Evolutionary conservation across 257 asterid species (phyloP).

Genomic region (Plantago major): DNA sequence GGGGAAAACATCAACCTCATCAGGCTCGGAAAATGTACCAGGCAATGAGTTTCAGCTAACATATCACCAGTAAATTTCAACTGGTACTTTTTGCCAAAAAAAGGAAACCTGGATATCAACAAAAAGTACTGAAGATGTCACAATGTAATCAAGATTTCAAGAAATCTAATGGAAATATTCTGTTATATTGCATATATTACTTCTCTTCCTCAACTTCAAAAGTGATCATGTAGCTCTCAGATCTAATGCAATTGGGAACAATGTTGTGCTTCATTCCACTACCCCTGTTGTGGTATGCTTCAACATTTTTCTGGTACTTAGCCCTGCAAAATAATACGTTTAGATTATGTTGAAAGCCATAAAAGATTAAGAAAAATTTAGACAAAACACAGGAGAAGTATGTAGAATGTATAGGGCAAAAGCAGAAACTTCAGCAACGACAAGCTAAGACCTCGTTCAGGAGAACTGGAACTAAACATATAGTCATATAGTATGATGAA

Average conservation of each 20-base stretch:
- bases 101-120: slow-evolving; percentile 71
- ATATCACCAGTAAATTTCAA: slow-evolving; percentile 74
- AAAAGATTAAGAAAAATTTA: slow-evolving; percentile 6
- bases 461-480: no score
- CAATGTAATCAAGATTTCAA: slow-evolving; percentile 12
- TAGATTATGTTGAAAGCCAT: slow-evolving; percentile 2
- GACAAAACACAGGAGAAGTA: slow-evolving; percentile 16
- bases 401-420: slow-evolving; percentile 1
- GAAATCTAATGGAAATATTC: slow-evolving; percentile 19
- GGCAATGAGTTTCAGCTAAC: slow-evolving; percentile 74
- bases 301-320: slow-evolving; percentile 96
- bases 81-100: slow-evolving; percentile 94
- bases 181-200: slow-evolving; percentile 35
- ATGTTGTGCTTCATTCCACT: slow-evolving; percentile 77
- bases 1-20: slow-evolving; percentile 53
- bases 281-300: slow-evolving; percentile 84
- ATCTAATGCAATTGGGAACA: slow-evolving; percentile 87
- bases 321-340: slow-evolving; percentile 49
- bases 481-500: no score
- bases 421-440: slow-evolving; percentile 6
- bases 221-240: slow-evolving; percentile 89
- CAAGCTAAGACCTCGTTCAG: slow-evolving; percentile 11
- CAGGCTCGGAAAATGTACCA: slow-evolving; percentile 96
- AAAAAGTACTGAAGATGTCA: slow-evolving; percentile 24
- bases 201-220: slow-evolving; percentile 99